phyloP scores from a whole-genome alignment of 768 basidiomycete species.

The Chalciporus sphaerocephalus region DNA sequence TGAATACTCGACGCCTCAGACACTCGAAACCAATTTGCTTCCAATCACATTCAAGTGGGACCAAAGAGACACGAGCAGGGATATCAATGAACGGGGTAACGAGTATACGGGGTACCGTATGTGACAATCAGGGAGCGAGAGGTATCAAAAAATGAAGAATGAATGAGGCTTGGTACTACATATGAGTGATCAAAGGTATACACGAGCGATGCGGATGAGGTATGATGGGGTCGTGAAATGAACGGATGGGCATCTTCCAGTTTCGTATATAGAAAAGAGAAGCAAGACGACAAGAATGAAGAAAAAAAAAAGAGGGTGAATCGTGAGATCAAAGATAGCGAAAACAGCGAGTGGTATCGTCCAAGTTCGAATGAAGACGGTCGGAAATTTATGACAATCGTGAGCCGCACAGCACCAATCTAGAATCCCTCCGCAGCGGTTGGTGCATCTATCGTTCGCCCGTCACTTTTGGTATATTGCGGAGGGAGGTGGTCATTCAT shows the following conservation, averaged over 20 bases:
- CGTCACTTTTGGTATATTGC: conserved; percentile 54
- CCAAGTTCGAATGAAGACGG: conserved; percentile 31
- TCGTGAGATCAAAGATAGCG: conserved; percentile 29
- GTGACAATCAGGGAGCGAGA: conserved; percentile 25
- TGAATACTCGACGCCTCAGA: conserved; percentile 23
- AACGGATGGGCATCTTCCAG: conserved; percentile 32
- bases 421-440: conserved; percentile 25
- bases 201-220: conserved; percentile 38
- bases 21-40: conserved; percentile 6
- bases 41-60: conserved; percentile 15
- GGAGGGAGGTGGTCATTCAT: conserved; percentile 74
- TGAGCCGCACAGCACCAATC: conserved; percentile 27
- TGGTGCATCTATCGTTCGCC: conserved; percentile 44
- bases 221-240: conserved; percentile 35
- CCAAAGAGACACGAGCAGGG: conserved; percentile 22
- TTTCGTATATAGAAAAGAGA: conserved; percentile 31
- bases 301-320: conserved; percentile 29
- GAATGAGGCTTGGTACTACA: conserved; percentile 35
- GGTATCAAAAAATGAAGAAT: conserved; percentile 34
- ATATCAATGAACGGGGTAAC: conserved; percentile 35
- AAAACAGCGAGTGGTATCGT: conserved; percentile 28
- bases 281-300: conserved; percentile 27
- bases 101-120: conserved; percentile 37
- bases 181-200: conserved; percentile 35
- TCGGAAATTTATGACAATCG: conserved; percentile 23